A percentile compares a stretch with the other conserved stretches of the same genome.
These are phyloP conservation scores for Luffa acutangula DNA, from an alignment of 306 rosid species.

Conservation along the genomic window DNA sequence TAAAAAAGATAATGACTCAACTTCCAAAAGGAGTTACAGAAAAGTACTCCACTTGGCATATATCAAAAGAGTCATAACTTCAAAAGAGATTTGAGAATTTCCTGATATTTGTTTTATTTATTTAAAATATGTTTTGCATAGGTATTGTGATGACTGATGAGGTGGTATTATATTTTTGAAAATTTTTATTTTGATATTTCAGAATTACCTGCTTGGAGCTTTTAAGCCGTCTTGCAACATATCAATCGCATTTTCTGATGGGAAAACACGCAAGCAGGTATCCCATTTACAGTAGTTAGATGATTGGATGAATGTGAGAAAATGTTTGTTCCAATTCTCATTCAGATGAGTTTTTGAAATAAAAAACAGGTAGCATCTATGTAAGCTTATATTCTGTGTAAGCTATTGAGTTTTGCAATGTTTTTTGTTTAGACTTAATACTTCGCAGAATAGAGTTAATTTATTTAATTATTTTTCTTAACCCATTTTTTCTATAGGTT, in stretches of 20 bases:
- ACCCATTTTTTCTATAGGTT: constrained; percentile 29
- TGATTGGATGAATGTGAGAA: not conserved
- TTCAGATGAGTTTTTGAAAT: not conserved
- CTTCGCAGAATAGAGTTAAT: not conserved
- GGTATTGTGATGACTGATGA: not conserved
- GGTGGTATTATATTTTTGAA: not conserved
- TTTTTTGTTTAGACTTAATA: not conserved
- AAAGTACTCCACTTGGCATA: not conserved
- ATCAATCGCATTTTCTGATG: constrained; percentile 70
- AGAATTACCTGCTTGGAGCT: constrained; percentile 98
- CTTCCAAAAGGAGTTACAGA: not conserved
- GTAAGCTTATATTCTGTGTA: not conserved
- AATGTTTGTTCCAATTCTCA: not conserved
- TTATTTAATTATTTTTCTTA: not conserved
- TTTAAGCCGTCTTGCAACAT: constrained; percentile 94
- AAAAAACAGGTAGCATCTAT: not conserved
- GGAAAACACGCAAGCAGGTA: constrained; percentile 94
- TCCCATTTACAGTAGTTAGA: not conserved
- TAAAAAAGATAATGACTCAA: not conserved
- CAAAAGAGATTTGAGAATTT: not conserved
- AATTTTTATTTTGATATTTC: not conserved
- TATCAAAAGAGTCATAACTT: not conserved
- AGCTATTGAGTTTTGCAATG: not conserved
- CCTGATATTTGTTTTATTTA: not conserved
- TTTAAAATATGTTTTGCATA: not conserved